phyloP scores from a whole-genome alignment of 345 rosid genomes.

The Bruguiera parviflora region DNA sequence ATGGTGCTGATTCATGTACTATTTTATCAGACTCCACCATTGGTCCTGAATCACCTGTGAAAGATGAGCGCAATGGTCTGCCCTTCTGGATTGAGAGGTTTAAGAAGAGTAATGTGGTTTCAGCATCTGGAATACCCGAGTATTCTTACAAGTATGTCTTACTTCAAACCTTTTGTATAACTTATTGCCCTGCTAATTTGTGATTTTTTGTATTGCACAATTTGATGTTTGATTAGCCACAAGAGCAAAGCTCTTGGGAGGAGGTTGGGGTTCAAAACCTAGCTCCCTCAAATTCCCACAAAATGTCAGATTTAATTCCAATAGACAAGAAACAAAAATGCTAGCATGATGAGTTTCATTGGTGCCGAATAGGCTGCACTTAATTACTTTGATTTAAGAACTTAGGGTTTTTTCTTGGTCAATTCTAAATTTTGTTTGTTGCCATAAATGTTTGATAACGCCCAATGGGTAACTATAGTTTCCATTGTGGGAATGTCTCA shows the following conservation, averaged over 20 bases:
- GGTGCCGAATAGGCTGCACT: too few species aligned
- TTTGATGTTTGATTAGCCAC: too few species aligned
- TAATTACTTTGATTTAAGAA: too few species aligned
- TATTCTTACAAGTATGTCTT: slow-evolving; percentile 79
- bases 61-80: slow-evolving; percentile 57
- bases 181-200: not conserved
- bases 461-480: not conserved
- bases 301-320: too few species aligned
- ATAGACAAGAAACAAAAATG: too few species aligned
- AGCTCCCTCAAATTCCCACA: too few species aligned
- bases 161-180: not conserved
- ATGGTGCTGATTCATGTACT: slow-evolving; percentile 68
- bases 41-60: slow-evolving; percentile 86
- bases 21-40: slow-evolving; percentile 74
- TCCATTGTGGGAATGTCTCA: not conserved
- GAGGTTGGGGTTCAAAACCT: too few species aligned
- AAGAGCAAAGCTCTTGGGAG: too few species aligned
- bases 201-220: not conserved
- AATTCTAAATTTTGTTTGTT: not conserved
- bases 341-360: too few species aligned
- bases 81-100: slow-evolving; percentile 79
- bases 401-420: not conserved
- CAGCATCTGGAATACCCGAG: slow-evolving; percentile 90
- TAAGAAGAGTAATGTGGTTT: slow-evolving; percentile 49
- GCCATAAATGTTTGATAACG: not conserved